Percentiles rank a stretch among this genome's conserved stretches.
Conservation (phyloP, 768 basidiomycete species). For the Hygrophoropsis aurantiaca region DNA sequence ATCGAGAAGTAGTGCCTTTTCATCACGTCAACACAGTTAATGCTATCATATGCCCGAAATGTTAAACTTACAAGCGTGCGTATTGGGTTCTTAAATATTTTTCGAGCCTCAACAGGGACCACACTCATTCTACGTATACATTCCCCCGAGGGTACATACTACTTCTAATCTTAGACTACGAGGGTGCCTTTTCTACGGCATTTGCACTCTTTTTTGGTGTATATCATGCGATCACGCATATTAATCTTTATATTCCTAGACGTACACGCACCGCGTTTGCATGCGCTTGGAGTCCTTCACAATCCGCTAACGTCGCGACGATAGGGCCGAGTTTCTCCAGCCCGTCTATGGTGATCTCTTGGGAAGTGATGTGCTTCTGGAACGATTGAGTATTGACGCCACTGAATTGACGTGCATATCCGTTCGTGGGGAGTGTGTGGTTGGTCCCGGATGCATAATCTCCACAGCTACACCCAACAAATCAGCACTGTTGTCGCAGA, state of each 20-base stretch:
- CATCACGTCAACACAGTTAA: no score
- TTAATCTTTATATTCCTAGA: conserved; percentile 32
- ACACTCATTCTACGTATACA: no score
- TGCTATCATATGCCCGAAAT: no score
- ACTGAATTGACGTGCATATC: conserved; percentile 96
- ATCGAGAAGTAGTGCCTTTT: no score
- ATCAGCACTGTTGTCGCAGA: conserved; percentile 9
- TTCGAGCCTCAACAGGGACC: no score
- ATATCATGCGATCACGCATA: neutral
- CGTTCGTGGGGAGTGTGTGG: conserved; percentile 95
- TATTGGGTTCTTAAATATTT: no score
- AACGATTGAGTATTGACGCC: conserved; percentile 97
- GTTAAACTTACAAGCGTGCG: no score
- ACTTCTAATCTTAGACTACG: neutral
- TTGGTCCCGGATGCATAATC: conserved; percentile 99
- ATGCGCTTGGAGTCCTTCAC: conserved; percentile 93
- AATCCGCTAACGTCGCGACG: conserved; percentile 88
- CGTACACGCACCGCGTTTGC: conserved; percentile 94
- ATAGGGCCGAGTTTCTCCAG: conserved; percentile 79
- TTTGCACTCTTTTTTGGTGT: neutral
- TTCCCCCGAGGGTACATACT: no score
- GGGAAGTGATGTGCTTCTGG: conserved; percentile 98
- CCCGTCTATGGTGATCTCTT: conserved; percentile 82
- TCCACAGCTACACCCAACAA: conserved; percentile 66
- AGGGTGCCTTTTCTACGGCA: neutral